Evolutionary conservation across 2,329 filamentous ascomycete species (phyloP).

Genomic region (Neonectria magnoliae): DNA sequence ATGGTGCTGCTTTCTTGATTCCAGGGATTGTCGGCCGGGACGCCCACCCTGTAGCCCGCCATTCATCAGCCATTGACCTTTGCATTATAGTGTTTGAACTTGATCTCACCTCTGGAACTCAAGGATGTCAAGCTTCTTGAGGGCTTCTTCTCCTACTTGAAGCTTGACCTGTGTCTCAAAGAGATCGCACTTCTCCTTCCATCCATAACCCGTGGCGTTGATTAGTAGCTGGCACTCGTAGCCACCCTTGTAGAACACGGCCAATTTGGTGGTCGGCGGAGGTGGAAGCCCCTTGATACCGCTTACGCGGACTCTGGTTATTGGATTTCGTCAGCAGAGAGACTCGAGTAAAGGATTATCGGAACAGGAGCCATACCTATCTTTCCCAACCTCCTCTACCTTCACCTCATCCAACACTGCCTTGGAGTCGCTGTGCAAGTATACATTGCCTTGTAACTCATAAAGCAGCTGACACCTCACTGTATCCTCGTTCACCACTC

Average conservation of each 20-base stretch:
- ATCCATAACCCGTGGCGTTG: constrained; percentile 10
- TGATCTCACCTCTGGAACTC: constrained; percentile 9
- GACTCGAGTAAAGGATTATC: background rate
- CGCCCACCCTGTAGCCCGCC: constrained; percentile 3
- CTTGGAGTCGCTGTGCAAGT: constrained; percentile 14
- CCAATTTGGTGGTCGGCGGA: constrained; percentile 14
- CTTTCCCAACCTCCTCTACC: constrained; percentile 18
- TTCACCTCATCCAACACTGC: constrained; percentile 23
- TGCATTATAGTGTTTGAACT: too few species aligned
- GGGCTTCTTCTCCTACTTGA: background rate
- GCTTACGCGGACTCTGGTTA: constrained; percentile 10
- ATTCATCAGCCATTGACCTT: background rate
- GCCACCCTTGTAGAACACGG: constrained; percentile 15
- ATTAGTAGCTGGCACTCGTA: constrained; percentile 9
- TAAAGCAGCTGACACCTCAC: constrained; percentile 18
- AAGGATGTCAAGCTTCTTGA: constrained; percentile 6
- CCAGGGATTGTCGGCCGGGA: constrained; percentile 14
- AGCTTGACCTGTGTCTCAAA: constrained; percentile 8
- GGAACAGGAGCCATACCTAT: background rate
- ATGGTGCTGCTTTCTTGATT: constrained; percentile 18
- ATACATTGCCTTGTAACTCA: constrained; percentile 15
- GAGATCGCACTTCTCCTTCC: constrained; percentile 15
- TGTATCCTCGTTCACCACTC: constrained; percentile 7
- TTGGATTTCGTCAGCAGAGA: background rate
- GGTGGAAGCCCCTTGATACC: constrained; percentile 12